phyloP scores from a whole-genome alignment of 2,329 filamentous ascomycete genomes.

The Aspergillus fumigatiaffinis region DNA sequence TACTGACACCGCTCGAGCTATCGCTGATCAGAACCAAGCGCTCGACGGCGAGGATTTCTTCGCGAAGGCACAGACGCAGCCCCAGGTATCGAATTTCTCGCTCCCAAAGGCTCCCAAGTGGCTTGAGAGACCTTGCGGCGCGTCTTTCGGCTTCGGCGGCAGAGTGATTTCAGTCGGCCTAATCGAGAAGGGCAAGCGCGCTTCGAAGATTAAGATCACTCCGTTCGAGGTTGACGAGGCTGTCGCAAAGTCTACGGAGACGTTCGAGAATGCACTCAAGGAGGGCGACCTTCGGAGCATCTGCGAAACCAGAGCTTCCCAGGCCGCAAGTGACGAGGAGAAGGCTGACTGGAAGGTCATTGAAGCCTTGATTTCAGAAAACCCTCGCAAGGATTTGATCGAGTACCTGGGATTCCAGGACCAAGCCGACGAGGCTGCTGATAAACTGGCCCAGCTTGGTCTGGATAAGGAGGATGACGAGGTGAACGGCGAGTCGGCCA shows the following conservation, averaged over 20 bases:
- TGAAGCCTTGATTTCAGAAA: slow-evolving; percentile 77
- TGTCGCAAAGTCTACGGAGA: slow-evolving; percentile 77
- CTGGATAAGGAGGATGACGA: slow-evolving; percentile 35
- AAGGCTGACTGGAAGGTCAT: slow-evolving; percentile 96
- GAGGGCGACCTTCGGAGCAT: slow-evolving; percentile 73
- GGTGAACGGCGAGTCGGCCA: slow-evolving; percentile 44
- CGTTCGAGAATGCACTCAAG: slow-evolving; percentile 78
- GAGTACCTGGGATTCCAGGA: slow-evolving; percentile 86
- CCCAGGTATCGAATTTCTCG: slow-evolving; percentile 85
- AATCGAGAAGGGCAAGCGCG: slow-evolving; percentile 58
- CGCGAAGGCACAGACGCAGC: slow-evolving; percentile 84
- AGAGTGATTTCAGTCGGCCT: slow-evolving; percentile 75
- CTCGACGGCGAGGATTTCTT: slow-evolving; percentile 96
- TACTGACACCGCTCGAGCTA: slow-evolving; percentile 60
- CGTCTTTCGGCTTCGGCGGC: slow-evolving; percentile 91
- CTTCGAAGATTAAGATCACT: slow-evolving; percentile 77
- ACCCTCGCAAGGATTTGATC: slow-evolving; percentile 79
- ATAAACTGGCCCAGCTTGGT: slow-evolving; percentile 41
- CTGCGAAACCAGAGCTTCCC: slow-evolving; percentile 71
- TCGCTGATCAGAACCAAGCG: slow-evolving; percentile 60
- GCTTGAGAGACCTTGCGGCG: slow-evolving; percentile 79
- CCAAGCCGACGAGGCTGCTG: slow-evolving; percentile 48
- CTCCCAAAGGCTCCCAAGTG: slow-evolving; percentile 82
- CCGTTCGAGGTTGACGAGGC: slow-evolving; percentile 85
- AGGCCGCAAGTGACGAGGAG: slow-evolving; percentile 80